Percentiles rank a stretch among this genome's conserved stretches.
These are phyloP conservation scores for Rhododendron kiyosumense DNA, from an alignment of 148 eudicot genomes.

Conservation along the genomic window DNA sequence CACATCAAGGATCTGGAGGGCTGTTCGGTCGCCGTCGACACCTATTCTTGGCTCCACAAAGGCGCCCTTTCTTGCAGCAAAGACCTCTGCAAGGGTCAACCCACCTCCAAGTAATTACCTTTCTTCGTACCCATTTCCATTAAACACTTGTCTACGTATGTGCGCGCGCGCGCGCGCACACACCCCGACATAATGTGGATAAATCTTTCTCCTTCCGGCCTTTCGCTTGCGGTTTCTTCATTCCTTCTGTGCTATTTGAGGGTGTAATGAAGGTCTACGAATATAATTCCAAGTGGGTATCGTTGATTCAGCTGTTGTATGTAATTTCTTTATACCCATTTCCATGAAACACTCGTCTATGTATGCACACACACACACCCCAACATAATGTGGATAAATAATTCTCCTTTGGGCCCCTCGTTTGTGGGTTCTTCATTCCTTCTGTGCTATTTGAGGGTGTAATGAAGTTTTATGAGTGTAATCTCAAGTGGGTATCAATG, in stretches of 20 bases:
- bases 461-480: not conserved
- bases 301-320: not conserved
- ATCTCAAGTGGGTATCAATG: not conserved
- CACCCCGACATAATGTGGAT: not conserved
- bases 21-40: slow-evolving; percentile 79
- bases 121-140: not conserved
- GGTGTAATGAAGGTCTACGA: not conserved
- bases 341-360: not conserved
- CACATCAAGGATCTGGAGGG: slow-evolving; percentile 79
- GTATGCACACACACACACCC: not conserved
- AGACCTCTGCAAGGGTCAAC: slow-evolving; percentile 82
- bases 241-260: not conserved
- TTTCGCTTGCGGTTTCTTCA: not conserved
- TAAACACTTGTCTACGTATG: not conserved
- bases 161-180: not conserved
- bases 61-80: slow-evolving; percentile 95
- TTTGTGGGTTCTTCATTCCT: not conserved
- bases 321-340: not conserved
- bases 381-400: not conserved
- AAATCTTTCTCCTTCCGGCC: too few relatives aligned
- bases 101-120: slow-evolving; percentile 54
- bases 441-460: not conserved
- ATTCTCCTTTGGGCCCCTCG: not conserved
- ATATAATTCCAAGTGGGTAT: not conserved
- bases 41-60: slow-evolving; percentile 98